These are phyloP conservation scores for Candida boleticola DNA, from an alignment of 805 yeast species.

Conservation along the genomic window DNA sequence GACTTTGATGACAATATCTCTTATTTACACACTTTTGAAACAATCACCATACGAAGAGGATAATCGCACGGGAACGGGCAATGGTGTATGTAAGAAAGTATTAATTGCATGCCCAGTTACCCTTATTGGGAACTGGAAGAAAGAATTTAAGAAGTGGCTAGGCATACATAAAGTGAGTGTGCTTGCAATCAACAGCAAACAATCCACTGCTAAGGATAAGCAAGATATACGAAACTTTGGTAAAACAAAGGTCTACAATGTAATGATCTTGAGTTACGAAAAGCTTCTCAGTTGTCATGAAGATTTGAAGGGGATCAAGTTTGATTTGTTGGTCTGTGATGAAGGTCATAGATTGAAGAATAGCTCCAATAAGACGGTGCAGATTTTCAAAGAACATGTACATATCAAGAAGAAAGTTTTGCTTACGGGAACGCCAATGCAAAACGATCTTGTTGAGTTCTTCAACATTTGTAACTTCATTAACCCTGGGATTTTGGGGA, in stretches of 20 bases:
- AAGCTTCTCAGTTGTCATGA: slow-evolving; percentile 56
- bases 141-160: slow-evolving; percentile 89
- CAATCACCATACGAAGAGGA: slow-evolving; percentile 48
- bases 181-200: slow-evolving; percentile 52
- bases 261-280: slow-evolving; percentile 86
- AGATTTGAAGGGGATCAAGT: slow-evolving; percentile 45
- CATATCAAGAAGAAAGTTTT: slow-evolving; percentile 57
- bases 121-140: slow-evolving; percentile 80
- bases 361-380: slow-evolving; percentile 66
- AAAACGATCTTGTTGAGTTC: slow-evolving; percentile 85
- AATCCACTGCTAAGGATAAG: slow-evolving; percentile 52
- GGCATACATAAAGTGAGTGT: slow-evolving; percentile 63
- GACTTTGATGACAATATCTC: slow-evolving; percentile 79
- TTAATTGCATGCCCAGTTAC: slow-evolving; percentile 92
- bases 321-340: slow-evolving; percentile 84
- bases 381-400: slow-evolving; percentile 51
- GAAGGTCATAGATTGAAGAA: slow-evolving; percentile 93
- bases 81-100: slow-evolving; percentile 51
- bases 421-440: slow-evolving; percentile 90
- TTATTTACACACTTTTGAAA: slow-evolving; percentile 78
- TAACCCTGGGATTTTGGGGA: slow-evolving; percentile 80
- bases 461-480: slow-evolving; percentile 77
- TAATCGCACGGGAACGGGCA: slow-evolving; percentile 11
- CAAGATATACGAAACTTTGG: slow-evolving; percentile 60
- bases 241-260: slow-evolving; percentile 71